A percentile compares a stretch with the other conserved stretches of the same genome.
Evolutionary conservation across 441 rosid species (phyloP).

Genomic region (Populus hybrid): DNA sequence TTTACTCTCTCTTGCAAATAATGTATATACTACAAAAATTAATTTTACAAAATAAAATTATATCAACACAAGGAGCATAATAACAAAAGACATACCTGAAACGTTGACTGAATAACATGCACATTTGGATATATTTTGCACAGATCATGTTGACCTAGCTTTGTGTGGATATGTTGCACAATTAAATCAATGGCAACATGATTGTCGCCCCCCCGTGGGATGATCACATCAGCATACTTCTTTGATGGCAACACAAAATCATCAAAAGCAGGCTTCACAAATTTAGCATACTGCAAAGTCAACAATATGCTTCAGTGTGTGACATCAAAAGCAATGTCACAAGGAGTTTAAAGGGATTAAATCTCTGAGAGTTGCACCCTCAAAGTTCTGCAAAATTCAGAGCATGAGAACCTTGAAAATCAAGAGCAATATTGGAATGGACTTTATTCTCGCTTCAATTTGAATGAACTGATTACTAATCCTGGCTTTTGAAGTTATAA

Average conservation of each 20-base stretch:
- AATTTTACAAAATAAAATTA: conserved; percentile 1
- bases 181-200: conserved; percentile 97
- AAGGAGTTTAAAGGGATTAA: neutral
- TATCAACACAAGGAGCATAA: neutral
- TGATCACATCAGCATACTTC: conserved; percentile 94
- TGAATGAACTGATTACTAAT: neutral
- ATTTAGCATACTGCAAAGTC: conserved; percentile 83
- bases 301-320: conserved; percentile 12
- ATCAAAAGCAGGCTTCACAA: conserved; percentile 99
- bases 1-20: neutral
- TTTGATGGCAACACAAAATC: conserved; percentile 95
- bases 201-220: conserved; percentile 96
- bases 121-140: conserved; percentile 93
- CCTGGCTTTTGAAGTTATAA: neutral
- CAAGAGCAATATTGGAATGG: neutral
- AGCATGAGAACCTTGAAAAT: conserved; percentile 1
- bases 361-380: neutral
- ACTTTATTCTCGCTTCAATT: neutral
- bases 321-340: neutral
- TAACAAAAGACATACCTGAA: conserved; percentile 58
- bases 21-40: neutral
- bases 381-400: conserved; percentile 1
- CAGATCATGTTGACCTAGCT: conserved; percentile 96
- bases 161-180: conserved; percentile 91
- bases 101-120: conserved; percentile 78